Percentiles rank a stretch among this genome's conserved stretches.
These are phyloP conservation scores for Cystobasidium pallidum DNA, from an alignment of 1,284 basidiomycete species.

Conservation along the genomic window DNA sequence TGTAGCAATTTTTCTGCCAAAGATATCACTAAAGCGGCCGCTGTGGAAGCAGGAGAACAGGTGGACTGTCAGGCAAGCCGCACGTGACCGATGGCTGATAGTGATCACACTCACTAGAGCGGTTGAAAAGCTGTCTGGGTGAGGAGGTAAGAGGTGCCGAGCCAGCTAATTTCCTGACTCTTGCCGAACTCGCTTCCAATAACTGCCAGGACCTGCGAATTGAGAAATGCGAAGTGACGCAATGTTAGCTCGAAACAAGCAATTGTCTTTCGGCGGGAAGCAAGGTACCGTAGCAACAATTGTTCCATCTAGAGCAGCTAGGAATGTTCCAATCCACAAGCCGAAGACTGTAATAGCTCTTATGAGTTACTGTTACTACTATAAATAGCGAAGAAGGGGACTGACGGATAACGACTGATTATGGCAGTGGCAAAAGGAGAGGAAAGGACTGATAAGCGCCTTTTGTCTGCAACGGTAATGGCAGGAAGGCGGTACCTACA, in stretches of 20 bases:
- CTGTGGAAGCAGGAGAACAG: slow-evolving; percentile 30
- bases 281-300: slow-evolving; percentile 47
- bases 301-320: slow-evolving; percentile 44
- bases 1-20: slow-evolving; percentile 49
- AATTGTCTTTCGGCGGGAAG: background rate
- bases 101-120: slow-evolving; percentile 35
- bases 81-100: background rate
- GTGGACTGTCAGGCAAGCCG: slow-evolving; percentile 2
- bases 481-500: slow-evolving; percentile 3
- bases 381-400: background rate
- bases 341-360: slow-evolving; percentile 29
- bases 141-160: slow-evolving; percentile 42
- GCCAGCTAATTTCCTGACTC: slow-evolving; percentile 49
- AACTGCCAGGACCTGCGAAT: slow-evolving; percentile 38
- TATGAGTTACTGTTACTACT: background rate
- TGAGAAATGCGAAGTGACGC: background rate
- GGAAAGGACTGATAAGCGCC: slow-evolving; percentile 25
- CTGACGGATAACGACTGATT: slow-evolving; percentile 37
- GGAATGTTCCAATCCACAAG: slow-evolving; percentile 47
- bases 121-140: slow-evolving; percentile 49
- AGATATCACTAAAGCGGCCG: slow-evolving; percentile 50
- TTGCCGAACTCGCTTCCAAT: slow-evolving; percentile 48
- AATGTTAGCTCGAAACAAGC: slow-evolving; percentile 9
- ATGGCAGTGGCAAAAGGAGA: slow-evolving; percentile 1
- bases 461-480: background rate